Evolutionary conservation across 202 grass and related monocot species (phyloP).

Genomic region (Alloteropsis angusta): DNA sequence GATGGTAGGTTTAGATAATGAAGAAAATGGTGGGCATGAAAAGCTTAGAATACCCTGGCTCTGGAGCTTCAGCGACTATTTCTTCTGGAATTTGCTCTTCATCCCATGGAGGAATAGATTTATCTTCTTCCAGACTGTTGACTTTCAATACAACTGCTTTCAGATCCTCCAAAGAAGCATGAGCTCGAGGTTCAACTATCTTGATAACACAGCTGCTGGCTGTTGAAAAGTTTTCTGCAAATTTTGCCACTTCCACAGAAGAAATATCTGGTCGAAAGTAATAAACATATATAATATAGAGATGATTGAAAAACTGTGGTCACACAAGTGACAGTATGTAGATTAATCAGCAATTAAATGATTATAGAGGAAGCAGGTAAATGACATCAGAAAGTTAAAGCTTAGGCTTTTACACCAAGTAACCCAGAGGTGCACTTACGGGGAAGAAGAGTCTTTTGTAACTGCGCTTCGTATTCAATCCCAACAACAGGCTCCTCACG

Average conservation of each 20-base stretch:
- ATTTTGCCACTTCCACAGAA: conserved; percentile 73
- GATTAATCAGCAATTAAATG: background rate
- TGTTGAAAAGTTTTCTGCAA: conserved; percentile 80
- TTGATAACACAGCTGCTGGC: conserved; percentile 94
- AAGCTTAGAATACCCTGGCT: conserved; percentile 62
- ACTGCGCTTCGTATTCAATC: conserved; percentile 92
- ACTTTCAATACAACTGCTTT: conserved; percentile 69
- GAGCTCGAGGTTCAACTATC: conserved; percentile 76
- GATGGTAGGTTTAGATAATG: background rate
- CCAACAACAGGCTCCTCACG: conserved; percentile 80
- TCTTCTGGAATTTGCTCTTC: conserved; percentile 96
- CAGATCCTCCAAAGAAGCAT: conserved; percentile 81
- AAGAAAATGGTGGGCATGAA: background rate
- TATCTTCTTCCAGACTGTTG: conserved; percentile 61
- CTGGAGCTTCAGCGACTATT: conserved; percentile 75
- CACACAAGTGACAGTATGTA: background rate
- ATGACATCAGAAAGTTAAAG: conserved; percentile 1
- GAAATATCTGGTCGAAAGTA: conserved; percentile 63
- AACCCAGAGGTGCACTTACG: conserved; percentile 41
- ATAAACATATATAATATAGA: background rate
- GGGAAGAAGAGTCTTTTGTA: conserved; percentile 96
- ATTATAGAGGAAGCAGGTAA: background rate
- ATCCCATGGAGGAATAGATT: conserved; percentile 75
- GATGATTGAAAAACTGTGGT: background rate
- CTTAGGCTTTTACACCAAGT: background rate